Evolutionary conservation across 805 yeast species (phyloP).

Genomic region (Candida pini): DNA sequence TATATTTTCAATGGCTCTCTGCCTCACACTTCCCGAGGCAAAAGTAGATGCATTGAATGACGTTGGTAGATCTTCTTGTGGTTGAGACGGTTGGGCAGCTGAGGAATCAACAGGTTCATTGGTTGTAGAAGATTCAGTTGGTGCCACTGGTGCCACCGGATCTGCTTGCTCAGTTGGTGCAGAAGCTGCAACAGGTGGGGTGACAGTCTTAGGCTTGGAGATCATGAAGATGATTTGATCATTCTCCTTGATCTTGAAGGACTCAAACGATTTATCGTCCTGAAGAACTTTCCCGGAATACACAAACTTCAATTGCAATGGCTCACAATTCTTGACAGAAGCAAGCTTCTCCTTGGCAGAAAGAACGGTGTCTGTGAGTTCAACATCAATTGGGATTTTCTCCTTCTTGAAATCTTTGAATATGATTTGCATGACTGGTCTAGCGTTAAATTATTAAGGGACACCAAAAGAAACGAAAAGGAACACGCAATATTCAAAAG

Average conservation of each 20-base stretch:
- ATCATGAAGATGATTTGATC: conserved; percentile 94
- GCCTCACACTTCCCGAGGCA: conserved; percentile 74
- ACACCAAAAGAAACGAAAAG: too few species aligned
- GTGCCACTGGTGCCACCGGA: conserved; percentile 16
- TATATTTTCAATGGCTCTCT: conserved; percentile 72
- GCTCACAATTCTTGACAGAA: conserved; percentile 58
- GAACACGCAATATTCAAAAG: too few species aligned
- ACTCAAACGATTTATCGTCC: conserved; percentile 70
- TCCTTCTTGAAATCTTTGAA: conserved; percentile 93
- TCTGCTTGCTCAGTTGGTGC: conserved; percentile 23
- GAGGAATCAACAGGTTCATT: conserved; percentile 18
- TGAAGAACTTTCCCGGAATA: conserved; percentile 85
- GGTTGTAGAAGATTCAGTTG: conserved; percentile 20
- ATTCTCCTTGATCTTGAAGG: conserved; percentile 71
- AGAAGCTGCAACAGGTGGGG: conserved; percentile 23
- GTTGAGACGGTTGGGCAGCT: conserved; percentile 9
- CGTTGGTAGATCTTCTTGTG: conserved; percentile 6
- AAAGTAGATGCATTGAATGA: conserved; percentile 47
- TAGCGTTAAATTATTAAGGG: too few species aligned
- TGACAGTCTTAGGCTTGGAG: conserved; percentile 43
- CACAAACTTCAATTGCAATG: conserved; percentile 77
- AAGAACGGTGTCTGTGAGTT: conserved; percentile 56
- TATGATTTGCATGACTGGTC: conserved; percentile 80
- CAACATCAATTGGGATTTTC: conserved; percentile 75
- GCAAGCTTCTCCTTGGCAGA: conserved; percentile 75